Evolutionary conservation across 768 basidiomycete species (phyloP), one percentile per base, ranked within the genome.

Genomic region (Naematelia encephala): DNA sequence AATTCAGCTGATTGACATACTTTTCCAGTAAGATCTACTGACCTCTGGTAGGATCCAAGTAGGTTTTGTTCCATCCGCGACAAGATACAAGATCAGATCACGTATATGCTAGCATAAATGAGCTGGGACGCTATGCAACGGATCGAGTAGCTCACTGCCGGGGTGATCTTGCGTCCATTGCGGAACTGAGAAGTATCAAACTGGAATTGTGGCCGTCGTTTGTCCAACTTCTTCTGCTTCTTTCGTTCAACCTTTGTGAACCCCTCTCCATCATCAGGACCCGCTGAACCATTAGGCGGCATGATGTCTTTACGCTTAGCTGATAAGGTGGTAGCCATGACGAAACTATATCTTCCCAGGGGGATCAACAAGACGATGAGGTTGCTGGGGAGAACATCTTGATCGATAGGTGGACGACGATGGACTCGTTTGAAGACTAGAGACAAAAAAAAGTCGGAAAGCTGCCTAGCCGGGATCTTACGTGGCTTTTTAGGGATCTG

Each of bases 11-110:
- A 22, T n/a, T n/a, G n/a, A n/a, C n/a, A n/a, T n/a, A n/a, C n/a
- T n/a, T n/a, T n/a, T n/a, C 16, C n/a, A 11, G 26, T 30, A n/a
- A 27, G 44, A 0, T 12, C 11, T 23, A 45, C 83, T 52, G 49
- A 90, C 92, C 76, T 91, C 87, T 43, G 93, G 82, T 51, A 84
- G 82, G 19, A 97, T 82, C 92, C 92, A 97, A 55, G 85, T 85
- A 0, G 88, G 87, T 0, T 88, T 86, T n/a, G 87, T 86, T 16
- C 84, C 86, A 68, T 93, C 90, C 0, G 88, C 87, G 23, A 87
- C 78, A 47, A 94, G 80, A 65, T 96, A 89, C 2, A 97, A 78
- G 10, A 87, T 82, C 19, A 97, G 81, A 68, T 97, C 92, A 30
- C 94, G 83, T 21, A 97, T 80, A 69, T 96, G 91, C 92, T 96